Percentiles rank a stretch among this genome's conserved stretches.
Evolutionary conservation across 805 yeast species (phyloP).

Genomic region (Metschnikowia cubensis): DNA sequence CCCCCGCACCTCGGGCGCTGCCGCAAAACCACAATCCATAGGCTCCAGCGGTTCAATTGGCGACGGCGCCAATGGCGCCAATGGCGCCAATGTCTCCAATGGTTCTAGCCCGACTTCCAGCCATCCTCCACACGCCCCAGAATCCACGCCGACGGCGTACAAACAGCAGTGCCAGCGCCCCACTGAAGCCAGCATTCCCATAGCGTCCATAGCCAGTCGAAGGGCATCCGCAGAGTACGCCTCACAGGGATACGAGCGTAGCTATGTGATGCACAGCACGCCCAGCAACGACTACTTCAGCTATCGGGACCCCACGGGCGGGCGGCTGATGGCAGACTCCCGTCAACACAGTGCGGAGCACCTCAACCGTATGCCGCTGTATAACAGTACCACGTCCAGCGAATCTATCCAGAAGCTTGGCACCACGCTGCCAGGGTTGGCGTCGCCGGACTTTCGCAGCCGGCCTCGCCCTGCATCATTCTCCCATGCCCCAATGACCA

Average conservation of each 20-base stretch:
- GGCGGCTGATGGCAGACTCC: slow-evolving; percentile 2
- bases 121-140: neutral
- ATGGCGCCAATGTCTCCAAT: neutral
- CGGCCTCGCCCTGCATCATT: slow-evolving; percentile 15
- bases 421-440: slow-evolving; percentile 6
- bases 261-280: neutral
- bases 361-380: slow-evolving; percentile 8
- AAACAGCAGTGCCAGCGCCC: neutral
- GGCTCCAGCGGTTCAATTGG: neutral
- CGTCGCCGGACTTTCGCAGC: slow-evolving; percentile 6
- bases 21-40: neutral
- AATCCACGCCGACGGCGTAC: neutral
- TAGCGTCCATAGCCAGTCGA: neutral
- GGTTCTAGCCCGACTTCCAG: neutral
- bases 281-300: slow-evolving; percentile 9
- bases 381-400: slow-evolving; percentile 4
- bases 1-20: neutral
- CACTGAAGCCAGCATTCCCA: neutral
- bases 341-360: slow-evolving; percentile 4
- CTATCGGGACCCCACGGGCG: slow-evolving; percentile 7
- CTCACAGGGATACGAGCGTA: neutral
- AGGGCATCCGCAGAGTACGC: neutral
- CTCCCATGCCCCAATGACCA: slow-evolving; percentile 7
- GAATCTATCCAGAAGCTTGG: neutral
- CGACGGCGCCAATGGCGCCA: neutral